Evolutionary conservation across 495 filamentous ascomycete species (phyloP), one percentile per base, ranked within the genome.

Genomic region (Daldinia childiae): DNA sequence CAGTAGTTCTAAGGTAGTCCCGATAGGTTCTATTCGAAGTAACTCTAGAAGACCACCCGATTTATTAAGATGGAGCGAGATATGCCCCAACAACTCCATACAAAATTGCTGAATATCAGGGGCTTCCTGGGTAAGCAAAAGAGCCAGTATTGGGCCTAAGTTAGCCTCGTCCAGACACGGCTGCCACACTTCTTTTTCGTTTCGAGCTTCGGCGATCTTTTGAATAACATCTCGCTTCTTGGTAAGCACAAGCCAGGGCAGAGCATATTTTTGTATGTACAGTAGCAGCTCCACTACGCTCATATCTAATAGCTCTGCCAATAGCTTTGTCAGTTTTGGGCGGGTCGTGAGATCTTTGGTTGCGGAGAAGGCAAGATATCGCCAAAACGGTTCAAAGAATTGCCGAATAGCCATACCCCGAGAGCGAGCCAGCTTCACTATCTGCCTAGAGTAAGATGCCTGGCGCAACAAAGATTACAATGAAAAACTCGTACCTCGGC

Each of bases 351-450:
- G 78, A 68, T 97, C 92, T 77, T 93, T 93, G 15, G 94, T 89
- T 2, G 93, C 91, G 6, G 86, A 86, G 52, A 92, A 87, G 6
- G 93, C 92, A 51, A 99, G 83, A 17, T 84, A 94, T 68, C 87
- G 85, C 94, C 94, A 98, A 77, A 91, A 98, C 7, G 94, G 94
- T 52, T 88, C 87, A 69, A 98, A 90, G 0, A 98, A 77, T 30
- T 88, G 87, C 43, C 85, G 83, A 12, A 89, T 83, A 0, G 87
- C 89, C 57, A 88, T 78, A 4, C 85, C 81, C 19, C 86, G 86
- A 54, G 84, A 80, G 43, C 89, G 85, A 8, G 93, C 91, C 62
- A 98, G 78, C 79, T 79, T 87, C 81, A 77, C 79, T 76, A 81
- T 91, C 74, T 84, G 48, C 45, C 4, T 48, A 62, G 19, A 52